Evolutionary conservation across 768 basidiomycete genomes (phyloP), one percentile per base, ranked within the genome.

Genomic region (Trametes punicea): DNA sequence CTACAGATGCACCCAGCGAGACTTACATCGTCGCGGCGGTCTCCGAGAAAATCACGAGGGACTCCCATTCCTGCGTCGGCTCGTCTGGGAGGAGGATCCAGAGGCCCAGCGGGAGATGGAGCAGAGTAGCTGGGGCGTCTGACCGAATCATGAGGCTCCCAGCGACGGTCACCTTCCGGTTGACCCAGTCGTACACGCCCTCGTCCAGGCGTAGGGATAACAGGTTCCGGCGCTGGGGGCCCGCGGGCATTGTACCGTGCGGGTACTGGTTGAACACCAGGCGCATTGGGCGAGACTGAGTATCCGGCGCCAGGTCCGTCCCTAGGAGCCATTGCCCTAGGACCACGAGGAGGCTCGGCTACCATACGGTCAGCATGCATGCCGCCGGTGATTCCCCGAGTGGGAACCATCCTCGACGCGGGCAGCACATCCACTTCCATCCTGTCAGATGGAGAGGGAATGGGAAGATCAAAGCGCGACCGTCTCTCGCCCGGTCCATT

Each of bases 311-410:
- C 47, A 38, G 41, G 48, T 3, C 49, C 42, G 8, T 55, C 59
- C 16, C 55, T 47, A 9, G 53, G 48, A 13, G 65, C 52, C 73
- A 72, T 71, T 7, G 71, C 70, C 48, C 73, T 56, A 20, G 72
- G 71, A 6, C 65, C 70, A 20, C 60, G 66, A 7, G 59, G 26
- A 44, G 66, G 41, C 10, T 50, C 74, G n/a, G 49, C 40, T 5
- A 47, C 25, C 50, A 56, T 57, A 31, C 67, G 64, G 41, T 74
- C 72, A 39, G 69, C 59, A 57, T 75, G 71, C 67, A 69, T 70
- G 6, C 66, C 70, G 27, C 64, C 56, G 20, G 52, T 56, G 2
- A 61, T 36, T 38, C 63, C 51, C 6, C 51, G 34, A 20, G 46
- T 39, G 2, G 56, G 55, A 49, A 45, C 50, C 11, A 36, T 61